A percentile compares a stretch with the other conserved stretches of the same genome.
These are phyloP conservation scores for Heritiera littoralis DNA, from an alignment of 345 rosid species.

Conservation along the genomic window DNA sequence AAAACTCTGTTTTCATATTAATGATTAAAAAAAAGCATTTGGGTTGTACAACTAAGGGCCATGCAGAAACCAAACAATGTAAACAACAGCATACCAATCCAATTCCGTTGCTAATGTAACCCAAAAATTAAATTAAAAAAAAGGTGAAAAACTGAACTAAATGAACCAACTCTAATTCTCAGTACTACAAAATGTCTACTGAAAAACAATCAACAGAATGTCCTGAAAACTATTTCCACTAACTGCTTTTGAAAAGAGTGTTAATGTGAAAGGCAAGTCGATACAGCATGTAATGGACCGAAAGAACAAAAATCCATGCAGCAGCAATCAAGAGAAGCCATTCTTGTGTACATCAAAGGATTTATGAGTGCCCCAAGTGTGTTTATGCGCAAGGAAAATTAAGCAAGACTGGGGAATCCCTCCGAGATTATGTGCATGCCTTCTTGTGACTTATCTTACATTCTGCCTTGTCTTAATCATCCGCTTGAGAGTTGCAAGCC, in stretches of 20 bases:
- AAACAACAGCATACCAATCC: conserved; percentile 8
- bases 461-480: conserved; percentile 91
- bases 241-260: conserved; percentile 20
- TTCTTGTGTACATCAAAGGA: conserved; percentile 32
- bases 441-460: conserved; percentile 51
- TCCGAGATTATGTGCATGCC: not conserved
- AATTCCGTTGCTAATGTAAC: not conserved
- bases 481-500: conserved; percentile 89
- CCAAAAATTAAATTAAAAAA: not conserved
- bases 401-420: conserved; percentile 6
- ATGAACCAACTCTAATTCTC: conserved; percentile 30
- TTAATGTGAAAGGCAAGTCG: conserved; percentile 12
- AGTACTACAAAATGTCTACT: conserved; percentile 31
- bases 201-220: conserved; percentile 22
- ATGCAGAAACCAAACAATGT: conserved; percentile 18
- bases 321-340: conserved; percentile 21
- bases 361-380: conserved; percentile 16
- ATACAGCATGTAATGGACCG: conserved; percentile 1
- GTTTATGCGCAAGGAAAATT: conserved; percentile 18
- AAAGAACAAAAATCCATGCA: conserved; percentile 18
- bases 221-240: conserved; percentile 32
- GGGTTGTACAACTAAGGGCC: conserved; percentile 24
- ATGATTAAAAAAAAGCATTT: not conserved
- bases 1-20: conserved; percentile 14
- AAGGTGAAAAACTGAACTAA: conserved; percentile 11